A percentile compares a stretch with the other conserved stretches of the same genome.
These are phyloP conservation scores for Pseudogymnoascus verrucosus DNA, from an alignment of 2,329 filamentous ascomycete genomes.

Conservation along the genomic window DNA sequence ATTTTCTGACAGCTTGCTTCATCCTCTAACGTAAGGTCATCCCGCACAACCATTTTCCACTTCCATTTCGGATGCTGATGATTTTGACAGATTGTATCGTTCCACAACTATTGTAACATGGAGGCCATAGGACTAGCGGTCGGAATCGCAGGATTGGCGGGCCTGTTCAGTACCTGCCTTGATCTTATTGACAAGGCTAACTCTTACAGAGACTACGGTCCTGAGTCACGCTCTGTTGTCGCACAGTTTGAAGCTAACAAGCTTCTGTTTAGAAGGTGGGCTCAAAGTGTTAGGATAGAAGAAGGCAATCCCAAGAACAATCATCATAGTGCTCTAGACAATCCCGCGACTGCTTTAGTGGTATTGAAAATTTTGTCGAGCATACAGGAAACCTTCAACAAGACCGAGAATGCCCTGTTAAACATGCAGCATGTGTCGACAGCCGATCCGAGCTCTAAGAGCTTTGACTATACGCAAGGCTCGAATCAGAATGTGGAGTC, in stretches of 20 bases:
- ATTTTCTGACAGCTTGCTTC: neutral
- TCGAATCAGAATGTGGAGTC: neutral
- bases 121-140: neutral
- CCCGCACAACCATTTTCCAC: neutral
- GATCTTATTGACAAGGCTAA: neutral
- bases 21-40: neutral
- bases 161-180: neutral
- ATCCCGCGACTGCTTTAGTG: neutral
- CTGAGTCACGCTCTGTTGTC: neutral
- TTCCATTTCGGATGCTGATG: neutral
- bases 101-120: neutral
- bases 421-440: neutral
- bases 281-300: neutral
- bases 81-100: neutral
- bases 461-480: neutral
- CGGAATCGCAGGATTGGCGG: neutral
- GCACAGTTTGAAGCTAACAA: neutral
- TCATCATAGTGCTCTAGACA: neutral
- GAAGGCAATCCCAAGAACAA: neutral
- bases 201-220: neutral
- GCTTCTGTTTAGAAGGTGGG: neutral
- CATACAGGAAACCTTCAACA: neutral
- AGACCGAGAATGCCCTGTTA: neutral
- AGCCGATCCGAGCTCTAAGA: neutral
- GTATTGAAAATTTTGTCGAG: neutral